Percentiles rank a stretch among this genome's conserved stretches.
phyloP scores from a whole-genome alignment of 345 rosid genomes.

The Crucihimalaya himalaica region DNA sequence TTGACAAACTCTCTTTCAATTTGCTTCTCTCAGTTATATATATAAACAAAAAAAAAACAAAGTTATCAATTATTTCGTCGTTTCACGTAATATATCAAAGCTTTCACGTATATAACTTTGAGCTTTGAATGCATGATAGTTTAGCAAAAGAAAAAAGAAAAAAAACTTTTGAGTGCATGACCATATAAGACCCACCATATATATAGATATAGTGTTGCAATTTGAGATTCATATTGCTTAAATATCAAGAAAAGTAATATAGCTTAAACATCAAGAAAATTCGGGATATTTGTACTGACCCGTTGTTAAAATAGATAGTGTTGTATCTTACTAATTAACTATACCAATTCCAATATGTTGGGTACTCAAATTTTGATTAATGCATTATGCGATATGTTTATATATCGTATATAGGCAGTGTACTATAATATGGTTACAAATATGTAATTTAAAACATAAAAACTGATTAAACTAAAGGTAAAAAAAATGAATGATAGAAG shows the following conservation, averaged over 20 bases:
- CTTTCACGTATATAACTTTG: too few relatives aligned
- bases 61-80: background rate
- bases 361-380: background rate
- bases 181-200: background rate
- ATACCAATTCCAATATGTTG: background rate
- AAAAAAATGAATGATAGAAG: constrained; percentile 7
- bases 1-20: constrained; percentile 15
- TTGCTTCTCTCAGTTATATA: background rate
- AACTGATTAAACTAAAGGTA: constrained; percentile 18
- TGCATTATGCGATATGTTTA: background rate
- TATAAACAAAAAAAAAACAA: background rate
- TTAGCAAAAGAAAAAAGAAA: too few relatives aligned
- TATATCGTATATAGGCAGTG: background rate
- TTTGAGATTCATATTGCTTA: background rate
- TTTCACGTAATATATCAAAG: background rate
- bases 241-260: too few relatives aligned
- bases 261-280: background rate
- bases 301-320: background rate
- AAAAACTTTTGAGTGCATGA: constrained; percentile 32
- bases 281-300: background rate
- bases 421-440: too few relatives aligned
- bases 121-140: too few relatives aligned
- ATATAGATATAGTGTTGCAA: background rate
- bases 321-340: background rate
- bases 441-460: background rate